Base-by-base conservation (phyloP, 345 rosid genomes). In the Aquilaria sinensis region DNA sequence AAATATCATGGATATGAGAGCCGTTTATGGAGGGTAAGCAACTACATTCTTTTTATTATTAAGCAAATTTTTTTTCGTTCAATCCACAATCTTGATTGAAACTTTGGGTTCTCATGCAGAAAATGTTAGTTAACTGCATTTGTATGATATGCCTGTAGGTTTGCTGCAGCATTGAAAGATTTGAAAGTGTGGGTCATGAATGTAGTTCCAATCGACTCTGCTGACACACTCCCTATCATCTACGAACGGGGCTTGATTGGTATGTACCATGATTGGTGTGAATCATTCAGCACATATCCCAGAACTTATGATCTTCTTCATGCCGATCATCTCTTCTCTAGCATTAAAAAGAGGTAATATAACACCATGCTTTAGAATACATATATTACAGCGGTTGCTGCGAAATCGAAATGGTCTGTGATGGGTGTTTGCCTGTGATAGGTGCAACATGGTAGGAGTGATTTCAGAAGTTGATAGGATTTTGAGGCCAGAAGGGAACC, bases 1-100 rank as follows among this genome's bases (percentile, higher is more conserved):
- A 63, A 93, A 89, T 60, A 82, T 83, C 68, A 85, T 93, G 92
- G 98, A 89, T 78, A 93, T 90, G 98, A 87, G 80, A 73, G 93
- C 98, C 57, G 88, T 83, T 29, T 89, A 87, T 72, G 97, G 97
- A 83, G 98, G 97, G 94, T 87, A 70, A 80, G 82, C 60, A 49
- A 60, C 47, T 69, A 31, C 23, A 15, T 62, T 53, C 57, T 37
- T 3, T 37, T 37, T 37, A 37, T 4, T 4, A 37, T 5, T 2
- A 37, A 1, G 43, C 8, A 1, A 37, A 9, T 6, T n/a, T 56
- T 31, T 31, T 6, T 14, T 29, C 32, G 2, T 16, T 33, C 8
- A 3, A 47, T 2, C 43, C 8, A 37, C 8, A 5, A 37, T 37
- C 11, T 64, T 43, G 13, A 34, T 75, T 68, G 56, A 67, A 43